phyloP scores from a whole-genome alignment of 2,329 filamentous ascomycete species.

The Penicillium sp. region DNA sequence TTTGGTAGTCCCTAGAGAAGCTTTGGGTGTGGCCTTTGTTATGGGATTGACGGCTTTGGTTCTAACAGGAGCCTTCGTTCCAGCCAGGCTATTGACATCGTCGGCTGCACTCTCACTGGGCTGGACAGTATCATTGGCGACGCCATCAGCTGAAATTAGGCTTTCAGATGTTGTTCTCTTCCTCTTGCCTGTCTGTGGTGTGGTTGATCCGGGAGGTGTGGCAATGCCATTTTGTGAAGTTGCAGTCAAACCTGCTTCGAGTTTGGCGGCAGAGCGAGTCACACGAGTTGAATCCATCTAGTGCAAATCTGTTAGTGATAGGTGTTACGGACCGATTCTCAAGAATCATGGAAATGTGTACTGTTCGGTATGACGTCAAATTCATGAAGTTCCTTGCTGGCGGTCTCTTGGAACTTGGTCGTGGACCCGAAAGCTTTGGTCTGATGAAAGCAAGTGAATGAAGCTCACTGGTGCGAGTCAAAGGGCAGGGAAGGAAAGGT shows the following conservation, averaged over 20 bases:
- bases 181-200: background rate
- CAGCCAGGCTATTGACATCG: no score
- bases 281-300: slow-evolving; percentile 22
- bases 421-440: no score
- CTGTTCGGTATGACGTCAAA: slow-evolving; percentile 8
- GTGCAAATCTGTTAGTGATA: background rate
- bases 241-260: slow-evolving; percentile 20
- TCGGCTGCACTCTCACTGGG: background rate
- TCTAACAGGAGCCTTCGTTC: no score
- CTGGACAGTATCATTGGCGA: background rate
- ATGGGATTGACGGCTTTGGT: no score
- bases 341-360: background rate
- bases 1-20: no score
- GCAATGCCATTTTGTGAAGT: background rate
- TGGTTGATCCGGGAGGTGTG: background rate
- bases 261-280: slow-evolving; percentile 30
- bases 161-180: no score
- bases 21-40: no score
- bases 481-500: background rate
- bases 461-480: no score
- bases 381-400: no score
- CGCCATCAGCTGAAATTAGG: no score
- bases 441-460: no score
- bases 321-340: background rate
- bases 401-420: no score